These are phyloP conservation scores for Candida tallmaniae DNA, from an alignment of 805 yeast genomes.

Conservation along the genomic window DNA sequence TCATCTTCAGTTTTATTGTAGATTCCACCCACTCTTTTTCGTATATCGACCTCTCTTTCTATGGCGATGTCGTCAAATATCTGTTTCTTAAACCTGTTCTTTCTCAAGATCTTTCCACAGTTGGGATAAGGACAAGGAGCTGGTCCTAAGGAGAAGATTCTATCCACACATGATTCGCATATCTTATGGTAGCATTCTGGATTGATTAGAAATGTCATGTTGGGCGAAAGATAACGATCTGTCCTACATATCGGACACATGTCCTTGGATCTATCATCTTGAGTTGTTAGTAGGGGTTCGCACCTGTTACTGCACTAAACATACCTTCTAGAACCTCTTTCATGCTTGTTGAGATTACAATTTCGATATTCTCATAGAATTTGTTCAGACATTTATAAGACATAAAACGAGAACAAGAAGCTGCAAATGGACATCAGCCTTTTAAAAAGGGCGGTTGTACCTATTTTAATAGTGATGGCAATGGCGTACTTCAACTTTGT, in stretches of 20 bases:
- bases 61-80: conserved; percentile 86
- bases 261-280: conserved; percentile 56
- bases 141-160: conserved; percentile 92
- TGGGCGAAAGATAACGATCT: conserved; percentile 88
- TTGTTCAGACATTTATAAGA: too few species aligned
- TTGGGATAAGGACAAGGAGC: conserved; percentile 94
- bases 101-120: conserved; percentile 82
- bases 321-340: conserved; percentile 2
- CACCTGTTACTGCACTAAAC: not conserved
- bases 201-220: conserved; percentile 85
- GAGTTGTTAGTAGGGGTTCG: conserved; percentile 4
- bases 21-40: conserved; percentile 70
- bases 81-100: conserved; percentile 87
- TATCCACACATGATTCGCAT: conserved; percentile 94
- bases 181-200: conserved; percentile 98
- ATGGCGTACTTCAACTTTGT: conserved; percentile 43
- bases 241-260: conserved; percentile 98
- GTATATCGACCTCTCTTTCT: conserved; percentile 87
- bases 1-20: conserved; percentile 79
- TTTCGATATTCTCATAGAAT: too few species aligned
- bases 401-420: too few species aligned
- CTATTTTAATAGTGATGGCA: conserved; percentile 22
- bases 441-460: too few species aligned
- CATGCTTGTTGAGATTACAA: too few species aligned
- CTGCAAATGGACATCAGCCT: too few species aligned